phyloP scores from a whole-genome alignment of 176 grass and related monocot genomes.

The Tillandsia fasciculata region DNA sequence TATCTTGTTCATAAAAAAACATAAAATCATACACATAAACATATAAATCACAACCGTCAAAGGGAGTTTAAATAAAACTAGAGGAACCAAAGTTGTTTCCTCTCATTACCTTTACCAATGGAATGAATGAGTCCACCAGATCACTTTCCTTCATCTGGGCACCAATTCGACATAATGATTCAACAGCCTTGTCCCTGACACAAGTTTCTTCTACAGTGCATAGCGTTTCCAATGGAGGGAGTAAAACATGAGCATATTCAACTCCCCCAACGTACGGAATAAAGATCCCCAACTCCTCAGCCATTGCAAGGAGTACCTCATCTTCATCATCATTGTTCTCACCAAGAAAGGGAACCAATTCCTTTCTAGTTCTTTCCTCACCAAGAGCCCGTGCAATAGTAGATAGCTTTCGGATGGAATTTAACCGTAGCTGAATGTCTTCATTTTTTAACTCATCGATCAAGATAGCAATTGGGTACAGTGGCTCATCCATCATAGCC shows the following conservation, averaged over 20 bases:
- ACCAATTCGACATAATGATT: slow-evolving; percentile 80
- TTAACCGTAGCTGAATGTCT: slow-evolving; percentile 84
- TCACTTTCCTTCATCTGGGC: slow-evolving; percentile 92
- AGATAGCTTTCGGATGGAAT: slow-evolving; percentile 79
- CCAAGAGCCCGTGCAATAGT: slow-evolving; percentile 89
- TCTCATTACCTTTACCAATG: slow-evolving; percentile 53
- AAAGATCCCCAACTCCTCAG: slow-evolving; percentile 87
- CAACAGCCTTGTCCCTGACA: slow-evolving; percentile 89
- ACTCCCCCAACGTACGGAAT: slow-evolving; percentile 95
- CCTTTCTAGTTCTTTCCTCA: slow-evolving; percentile 87
- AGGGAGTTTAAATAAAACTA: not conserved
- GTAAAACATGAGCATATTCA: slow-evolving; percentile 74
- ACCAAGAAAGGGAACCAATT: slow-evolving; percentile 86
- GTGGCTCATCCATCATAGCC: slow-evolving; percentile 76
- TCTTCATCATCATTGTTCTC: slow-evolving; percentile 98
- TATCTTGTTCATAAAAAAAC: too few relatives aligned
- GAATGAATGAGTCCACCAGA: slow-evolving; percentile 61
- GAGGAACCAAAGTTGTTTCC: not conserved
- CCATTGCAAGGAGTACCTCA: slow-evolving; percentile 97
- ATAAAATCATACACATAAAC: not conserved
- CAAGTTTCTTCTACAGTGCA: slow-evolving; percentile 95
- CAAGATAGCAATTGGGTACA: slow-evolving; percentile 84
- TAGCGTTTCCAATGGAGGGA: slow-evolving; percentile 75
- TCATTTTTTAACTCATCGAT: slow-evolving; percentile 98
- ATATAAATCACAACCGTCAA: not conserved